Evolutionary conservation across 2,329 filamentous ascomycete species (phyloP).

Genomic region (Corynespora cassiicola): DNA sequence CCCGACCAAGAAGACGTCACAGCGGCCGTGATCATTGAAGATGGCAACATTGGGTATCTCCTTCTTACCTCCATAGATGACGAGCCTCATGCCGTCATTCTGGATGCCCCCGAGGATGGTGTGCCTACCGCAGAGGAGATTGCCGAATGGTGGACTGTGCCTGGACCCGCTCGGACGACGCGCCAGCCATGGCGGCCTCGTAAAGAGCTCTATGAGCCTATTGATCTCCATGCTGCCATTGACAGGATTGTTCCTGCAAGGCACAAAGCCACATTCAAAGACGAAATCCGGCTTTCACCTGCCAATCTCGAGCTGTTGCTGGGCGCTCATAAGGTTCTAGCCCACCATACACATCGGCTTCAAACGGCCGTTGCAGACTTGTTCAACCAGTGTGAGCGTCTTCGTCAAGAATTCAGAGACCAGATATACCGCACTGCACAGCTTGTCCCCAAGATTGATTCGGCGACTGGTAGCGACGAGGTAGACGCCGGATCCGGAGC

Average conservation of each 20-base stretch:
- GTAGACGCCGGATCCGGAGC: constrained; percentile 52
- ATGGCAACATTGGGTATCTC: constrained; percentile 65
- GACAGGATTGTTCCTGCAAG: constrained; percentile 65
- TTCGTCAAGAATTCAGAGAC: constrained; percentile 71
- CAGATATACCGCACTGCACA: constrained; percentile 72
- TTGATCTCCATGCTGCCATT: constrained; percentile 63
- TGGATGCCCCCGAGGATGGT: constrained; percentile 55
- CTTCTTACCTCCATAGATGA: constrained; percentile 58
- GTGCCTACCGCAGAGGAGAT: constrained; percentile 35
- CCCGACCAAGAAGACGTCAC: constrained; percentile 45
- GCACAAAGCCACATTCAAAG: constrained; percentile 67
- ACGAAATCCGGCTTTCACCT: constrained; percentile 73
- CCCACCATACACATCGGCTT: constrained; percentile 71
- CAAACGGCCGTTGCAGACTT: constrained; percentile 75
- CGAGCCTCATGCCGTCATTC: constrained; percentile 57
- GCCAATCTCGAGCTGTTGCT: constrained; percentile 75
- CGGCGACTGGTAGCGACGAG: constrained; percentile 66
- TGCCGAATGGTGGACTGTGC: constrained; percentile 26
- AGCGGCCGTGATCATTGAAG: constrained; percentile 60
- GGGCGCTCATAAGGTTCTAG: constrained; percentile 74
- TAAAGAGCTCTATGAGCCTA: constrained; percentile 64
- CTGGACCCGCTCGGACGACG: constrained; percentile 53
- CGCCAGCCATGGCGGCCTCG: constrained; percentile 71
- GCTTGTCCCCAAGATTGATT: constrained; percentile 70
- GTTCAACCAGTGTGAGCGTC: constrained; percentile 72